These are phyloP conservation scores for Aspergillus jensenii DNA, from an alignment of 2,329 filamentous ascomycete species.

Conservation along the genomic window DNA sequence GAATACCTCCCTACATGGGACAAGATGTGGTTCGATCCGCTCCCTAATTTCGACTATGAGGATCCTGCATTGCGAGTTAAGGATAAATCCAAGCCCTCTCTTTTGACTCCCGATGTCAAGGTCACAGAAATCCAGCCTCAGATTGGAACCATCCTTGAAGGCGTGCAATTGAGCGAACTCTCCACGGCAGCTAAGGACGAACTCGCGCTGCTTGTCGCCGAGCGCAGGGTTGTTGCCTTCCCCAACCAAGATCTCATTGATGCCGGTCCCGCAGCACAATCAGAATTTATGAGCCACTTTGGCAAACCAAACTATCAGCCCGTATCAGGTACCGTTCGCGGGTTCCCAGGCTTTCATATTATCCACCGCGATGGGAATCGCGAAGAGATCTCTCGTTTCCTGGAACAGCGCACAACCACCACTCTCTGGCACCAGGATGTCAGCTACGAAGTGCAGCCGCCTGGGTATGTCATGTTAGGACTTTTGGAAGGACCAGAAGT, in stretches of 20 bases:
- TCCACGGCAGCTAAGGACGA: constrained; percentile 51
- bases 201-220: constrained; percentile 65
- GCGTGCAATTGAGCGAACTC: constrained; percentile 50
- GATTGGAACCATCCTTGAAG: constrained; percentile 43
- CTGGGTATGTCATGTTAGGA: constrained; percentile 50
- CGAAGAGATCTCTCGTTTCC: constrained; percentile 44
- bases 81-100: constrained; percentile 39
- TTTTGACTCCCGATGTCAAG: constrained; percentile 31
- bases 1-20: constrained; percentile 51
- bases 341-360: constrained; percentile 47
- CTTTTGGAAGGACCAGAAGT: constrained; percentile 52
- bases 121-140: constrained; percentile 43
- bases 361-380: constrained; percentile 48
- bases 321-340: constrained; percentile 42
- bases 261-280: constrained; percentile 43
- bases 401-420: constrained; percentile 46
- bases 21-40: constrained; percentile 47
- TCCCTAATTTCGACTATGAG: constrained; percentile 45
- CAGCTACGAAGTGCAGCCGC: constrained; percentile 50
- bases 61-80: constrained; percentile 49
- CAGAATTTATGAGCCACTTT: constrained; percentile 47
- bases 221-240: constrained; percentile 59
- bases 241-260: constrained; percentile 53
- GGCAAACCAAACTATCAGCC: constrained; percentile 49
- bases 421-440: constrained; percentile 53